phyloP scores from a whole-genome alignment of 108 stramenopile species.

The Cyclotella choctawhatcheeana region DNA sequence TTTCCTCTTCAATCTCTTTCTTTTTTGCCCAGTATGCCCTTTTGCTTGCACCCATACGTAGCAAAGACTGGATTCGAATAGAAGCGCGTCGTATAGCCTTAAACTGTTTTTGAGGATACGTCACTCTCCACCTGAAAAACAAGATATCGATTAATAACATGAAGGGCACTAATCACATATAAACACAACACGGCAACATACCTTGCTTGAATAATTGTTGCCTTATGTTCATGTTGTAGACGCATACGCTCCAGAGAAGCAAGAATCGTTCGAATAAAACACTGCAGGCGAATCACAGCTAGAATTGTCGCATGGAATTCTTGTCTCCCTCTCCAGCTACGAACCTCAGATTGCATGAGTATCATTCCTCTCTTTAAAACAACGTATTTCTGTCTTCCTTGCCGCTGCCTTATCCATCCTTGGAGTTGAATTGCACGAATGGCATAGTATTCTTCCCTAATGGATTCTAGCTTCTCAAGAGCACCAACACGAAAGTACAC shows the following conservation, averaged over 20 bases:
- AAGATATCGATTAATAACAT: not conserved
- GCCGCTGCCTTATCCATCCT: conserved; percentile 56
- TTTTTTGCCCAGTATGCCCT: conserved; percentile 22
- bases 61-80: conserved; percentile 33
- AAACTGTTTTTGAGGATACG: conserved; percentile 33
- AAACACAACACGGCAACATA: not conserved
- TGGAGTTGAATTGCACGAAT: conserved; percentile 59
- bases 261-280: conserved; percentile 64
- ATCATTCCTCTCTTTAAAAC: conserved; percentile 47
- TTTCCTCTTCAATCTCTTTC: conserved; percentile 36
- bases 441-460: conserved; percentile 70
- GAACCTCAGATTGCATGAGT: conserved; percentile 50
- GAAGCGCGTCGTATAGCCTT: conserved; percentile 10
- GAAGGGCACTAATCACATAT: not conserved
- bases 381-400: conserved; percentile 38
- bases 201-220: conserved; percentile 77
- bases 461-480: conserved; percentile 75
- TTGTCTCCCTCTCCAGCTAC: conserved; percentile 35
- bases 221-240: conserved; percentile 48
- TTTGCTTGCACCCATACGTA: conserved; percentile 35
- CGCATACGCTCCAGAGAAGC: conserved; percentile 51
- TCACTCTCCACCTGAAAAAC: conserved; percentile 45
- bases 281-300: conserved; percentile 63
- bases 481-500: conserved; percentile 87
- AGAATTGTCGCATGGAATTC: conserved; percentile 34